Evolutionary conservation across 495 filamentous ascomycete species (phyloP).

Genomic region (Lentithecium fluviatile): DNA sequence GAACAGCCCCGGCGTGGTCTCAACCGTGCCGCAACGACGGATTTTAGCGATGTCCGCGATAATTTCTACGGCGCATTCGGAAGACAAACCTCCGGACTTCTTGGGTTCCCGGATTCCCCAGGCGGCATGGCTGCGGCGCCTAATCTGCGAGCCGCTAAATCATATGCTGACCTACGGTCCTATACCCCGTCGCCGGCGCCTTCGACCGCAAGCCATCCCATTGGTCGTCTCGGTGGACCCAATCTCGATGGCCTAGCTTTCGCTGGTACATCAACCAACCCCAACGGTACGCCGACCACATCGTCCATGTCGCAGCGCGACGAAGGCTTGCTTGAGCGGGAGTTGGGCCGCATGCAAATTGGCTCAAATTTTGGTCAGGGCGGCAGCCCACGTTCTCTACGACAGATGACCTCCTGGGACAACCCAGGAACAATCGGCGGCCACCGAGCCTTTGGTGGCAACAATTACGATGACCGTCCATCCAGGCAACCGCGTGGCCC

Average conservation of each 20-base stretch:
- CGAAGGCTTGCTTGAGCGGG: conserved; percentile 66
- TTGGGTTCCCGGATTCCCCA: conserved; percentile 83
- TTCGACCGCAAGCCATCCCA: conserved; percentile 84
- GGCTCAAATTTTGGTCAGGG: conserved; percentile 60
- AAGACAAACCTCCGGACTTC: conserved; percentile 68
- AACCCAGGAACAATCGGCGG: conserved; percentile 80
- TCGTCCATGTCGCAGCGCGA: conserved; percentile 63
- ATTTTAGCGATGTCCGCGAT: conserved; percentile 88
- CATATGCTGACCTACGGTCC: conserved; percentile 90
- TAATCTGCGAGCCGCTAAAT: conserved; percentile 93
- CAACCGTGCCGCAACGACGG: conserved; percentile 94
- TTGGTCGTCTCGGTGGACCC: conserved; percentile 43
- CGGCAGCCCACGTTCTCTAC: conserved; percentile 59
- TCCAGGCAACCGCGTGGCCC: conserved; percentile 83
- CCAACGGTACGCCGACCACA: conserved; percentile 73
- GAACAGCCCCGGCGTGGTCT: conserved; percentile 77
- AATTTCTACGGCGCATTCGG: conserved; percentile 72
- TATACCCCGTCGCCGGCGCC: conserved; percentile 92
- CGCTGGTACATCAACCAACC: conserved; percentile 58
- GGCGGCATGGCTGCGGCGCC: conserved; percentile 59
- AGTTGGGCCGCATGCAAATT: conserved; percentile 62
- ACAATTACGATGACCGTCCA: conserved; percentile 66
- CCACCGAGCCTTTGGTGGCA: conserved; percentile 67
- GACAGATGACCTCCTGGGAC: conserved; percentile 67
- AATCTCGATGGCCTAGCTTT: conserved; percentile 23